Evolutionary conservation across 2,329 filamentous ascomycete genomes (phyloP).

Genomic region (Fusarium sarcochroum): DNA sequence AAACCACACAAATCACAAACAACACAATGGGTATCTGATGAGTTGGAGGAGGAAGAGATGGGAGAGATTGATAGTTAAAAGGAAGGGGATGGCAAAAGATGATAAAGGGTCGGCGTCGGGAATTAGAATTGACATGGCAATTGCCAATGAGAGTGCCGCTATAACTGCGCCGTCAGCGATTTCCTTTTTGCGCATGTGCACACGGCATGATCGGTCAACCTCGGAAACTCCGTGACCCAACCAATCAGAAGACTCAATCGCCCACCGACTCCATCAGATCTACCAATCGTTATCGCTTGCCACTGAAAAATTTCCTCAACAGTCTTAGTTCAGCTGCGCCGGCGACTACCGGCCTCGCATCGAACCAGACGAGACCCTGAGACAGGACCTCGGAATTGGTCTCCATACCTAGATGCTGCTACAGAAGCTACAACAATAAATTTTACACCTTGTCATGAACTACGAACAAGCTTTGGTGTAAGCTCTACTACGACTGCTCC

Average conservation of each 20-base stretch:
- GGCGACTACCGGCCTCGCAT: slow-evolving; percentile 33
- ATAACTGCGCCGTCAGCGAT: slow-evolving; percentile 40
- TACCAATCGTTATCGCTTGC: slow-evolving; percentile 33
- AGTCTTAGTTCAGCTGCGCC: slow-evolving; percentile 25
- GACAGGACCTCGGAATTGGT: slow-evolving; percentile 17
- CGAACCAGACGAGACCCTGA: slow-evolving; percentile 19
- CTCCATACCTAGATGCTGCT: not conserved
- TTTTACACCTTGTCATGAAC: not conserved
- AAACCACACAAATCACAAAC: slow-evolving; percentile 21
- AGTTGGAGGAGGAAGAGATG: not conserved
- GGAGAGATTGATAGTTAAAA: slow-evolving; percentile 4
- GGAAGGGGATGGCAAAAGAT: slow-evolving; percentile 10
- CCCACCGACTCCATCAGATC: not conserved
- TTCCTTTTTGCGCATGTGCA: slow-evolving; percentile 31
- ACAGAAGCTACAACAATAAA: not conserved
- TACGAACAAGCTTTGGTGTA: not conserved
- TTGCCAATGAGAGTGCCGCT: slow-evolving; percentile 46
- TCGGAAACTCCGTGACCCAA: slow-evolving; percentile 36
- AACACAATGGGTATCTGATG: slow-evolving; percentile 12
- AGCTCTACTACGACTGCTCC: not conserved
- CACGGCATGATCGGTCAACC: slow-evolving; percentile 42
- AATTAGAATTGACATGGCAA: slow-evolving; percentile 22
- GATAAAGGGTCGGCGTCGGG: slow-evolving; percentile 17
- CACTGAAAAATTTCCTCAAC: slow-evolving; percentile 26
- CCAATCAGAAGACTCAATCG: slow-evolving; percentile 19